Evolutionary conservation across 1,284 basidiomycete genomes (phyloP).

Genomic region (Blastosporella zonata): DNA sequence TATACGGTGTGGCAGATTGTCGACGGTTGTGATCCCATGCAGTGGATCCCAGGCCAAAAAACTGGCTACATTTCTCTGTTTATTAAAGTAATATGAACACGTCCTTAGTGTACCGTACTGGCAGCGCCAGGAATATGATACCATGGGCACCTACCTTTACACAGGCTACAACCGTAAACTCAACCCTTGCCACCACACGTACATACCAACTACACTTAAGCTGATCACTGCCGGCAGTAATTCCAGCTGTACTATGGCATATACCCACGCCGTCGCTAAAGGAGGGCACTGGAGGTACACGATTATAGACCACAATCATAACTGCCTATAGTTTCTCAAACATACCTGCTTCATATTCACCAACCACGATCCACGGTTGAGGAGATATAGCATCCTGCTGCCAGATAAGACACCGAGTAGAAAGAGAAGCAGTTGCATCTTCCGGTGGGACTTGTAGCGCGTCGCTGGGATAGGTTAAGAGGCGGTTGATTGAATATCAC

Average conservation of each 20-base stretch:
- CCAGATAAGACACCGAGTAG: slow-evolving; percentile 55
- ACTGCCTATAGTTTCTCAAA: slow-evolving; percentile 1
- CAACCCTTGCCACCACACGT: slow-evolving; percentile 59
- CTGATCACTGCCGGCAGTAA: slow-evolving; percentile 58
- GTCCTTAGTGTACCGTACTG: too few relatives aligned
- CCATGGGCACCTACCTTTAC: neutral
- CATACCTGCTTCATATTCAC: slow-evolving; percentile 70
- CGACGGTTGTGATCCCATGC: slow-evolving; percentile 1
- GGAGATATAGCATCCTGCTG: slow-evolving; percentile 63
- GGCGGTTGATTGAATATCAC: neutral
- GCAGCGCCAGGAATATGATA: too few relatives aligned
- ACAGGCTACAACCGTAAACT: slow-evolving; percentile 32
- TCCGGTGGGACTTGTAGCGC: slow-evolving; percentile 54
- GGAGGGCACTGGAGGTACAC: slow-evolving; percentile 56
- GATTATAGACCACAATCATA: neutral
- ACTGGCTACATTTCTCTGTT: slow-evolving; percentile 5
- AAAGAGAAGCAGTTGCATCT: slow-evolving; percentile 56
- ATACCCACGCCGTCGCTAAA: slow-evolving; percentile 73
- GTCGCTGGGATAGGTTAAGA: slow-evolving; percentile 42
- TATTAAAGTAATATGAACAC: neutral
- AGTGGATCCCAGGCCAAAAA: neutral
- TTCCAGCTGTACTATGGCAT: slow-evolving; percentile 63
- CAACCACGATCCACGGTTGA: slow-evolving; percentile 64
- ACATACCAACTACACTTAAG: slow-evolving; percentile 50
- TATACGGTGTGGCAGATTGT: neutral